These are phyloP conservation scores for Ceratobasidium theobromae DNA, from an alignment of 1,284 basidiomycete genomes.

Conservation along the genomic window DNA sequence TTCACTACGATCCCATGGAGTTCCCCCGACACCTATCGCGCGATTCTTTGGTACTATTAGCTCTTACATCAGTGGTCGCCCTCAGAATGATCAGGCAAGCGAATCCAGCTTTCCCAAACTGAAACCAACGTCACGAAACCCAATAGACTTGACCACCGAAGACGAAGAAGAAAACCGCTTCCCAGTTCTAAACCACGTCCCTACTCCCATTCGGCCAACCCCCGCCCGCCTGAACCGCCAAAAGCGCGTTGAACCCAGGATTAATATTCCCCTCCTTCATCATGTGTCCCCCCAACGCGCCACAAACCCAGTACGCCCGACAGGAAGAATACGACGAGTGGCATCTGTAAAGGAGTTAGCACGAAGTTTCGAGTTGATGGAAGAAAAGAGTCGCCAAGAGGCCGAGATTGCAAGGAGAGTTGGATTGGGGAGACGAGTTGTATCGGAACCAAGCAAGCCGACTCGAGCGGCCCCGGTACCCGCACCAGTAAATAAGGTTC, in stretches of 20 bases:
- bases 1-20: neutral
- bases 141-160: constrained; percentile 4
- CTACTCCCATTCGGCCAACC: constrained; percentile 8
- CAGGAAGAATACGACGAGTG: neutral
- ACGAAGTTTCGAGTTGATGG: constrained; percentile 8
- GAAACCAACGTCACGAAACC: constrained; percentile 4
- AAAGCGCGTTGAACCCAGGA: constrained; percentile 18
- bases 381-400: constrained; percentile 8
- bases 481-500: too few species aligned
- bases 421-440: constrained; percentile 1
- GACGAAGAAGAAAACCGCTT: constrained; percentile 4
- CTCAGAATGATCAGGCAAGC: neutral
- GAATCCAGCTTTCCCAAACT: constrained; percentile 1
- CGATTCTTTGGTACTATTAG: constrained; percentile 13
- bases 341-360: constrained; percentile 8
- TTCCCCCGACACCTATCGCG: neutral
- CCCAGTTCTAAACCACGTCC: constrained; percentile 13
- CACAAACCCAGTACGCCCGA: neutral
- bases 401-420: constrained; percentile 10
- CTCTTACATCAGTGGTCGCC: constrained; percentile 1
- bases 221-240: constrained; percentile 9
- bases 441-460: neutral
- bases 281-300: constrained; percentile 7
- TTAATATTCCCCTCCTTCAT: constrained; percentile 1
- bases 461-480: too few species aligned